A percentile compares a stretch with the other conserved stretches of the same genome.
Conservation (phyloP, 768 basidiomycete species). For the Amyloporia xantha region DNA sequence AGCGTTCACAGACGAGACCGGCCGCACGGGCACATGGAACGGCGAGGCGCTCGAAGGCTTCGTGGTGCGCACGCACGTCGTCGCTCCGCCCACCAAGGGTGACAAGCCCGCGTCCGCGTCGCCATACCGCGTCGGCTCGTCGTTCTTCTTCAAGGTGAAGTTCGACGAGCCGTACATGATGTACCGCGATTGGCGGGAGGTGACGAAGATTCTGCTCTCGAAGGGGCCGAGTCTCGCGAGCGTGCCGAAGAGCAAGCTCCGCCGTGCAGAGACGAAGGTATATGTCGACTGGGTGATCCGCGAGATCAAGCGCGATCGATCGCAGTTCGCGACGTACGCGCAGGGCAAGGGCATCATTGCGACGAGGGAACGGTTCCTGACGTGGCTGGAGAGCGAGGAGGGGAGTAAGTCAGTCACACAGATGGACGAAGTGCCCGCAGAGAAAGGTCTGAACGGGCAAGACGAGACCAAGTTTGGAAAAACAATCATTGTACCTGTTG, state of each 20-base stretch:
- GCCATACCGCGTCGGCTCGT: conserved; percentile 73
- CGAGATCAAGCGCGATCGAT: conserved; percentile 59
- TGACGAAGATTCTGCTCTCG: conserved; percentile 71
- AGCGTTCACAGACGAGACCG: conserved; percentile 63
- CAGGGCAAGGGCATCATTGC: conserved; percentile 82
- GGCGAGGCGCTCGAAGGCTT: conserved; percentile 90
- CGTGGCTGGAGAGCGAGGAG: conserved; percentile 51
- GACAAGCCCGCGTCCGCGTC: conserved; percentile 27
- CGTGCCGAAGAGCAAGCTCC: conserved; percentile 62
- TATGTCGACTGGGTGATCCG: conserved; percentile 82
- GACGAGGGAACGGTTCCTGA: conserved; percentile 72
- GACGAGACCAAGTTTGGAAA: conserved; percentile 44
- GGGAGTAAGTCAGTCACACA: conserved; percentile 26
- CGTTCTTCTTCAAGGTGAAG: conserved; percentile 99
- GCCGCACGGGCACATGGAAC: conserved; percentile 67
- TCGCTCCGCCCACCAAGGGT: conserved; percentile 33
- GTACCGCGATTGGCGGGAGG: conserved; percentile 96
- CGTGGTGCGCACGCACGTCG: conserved; percentile 77
- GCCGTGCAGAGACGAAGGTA: conserved; percentile 65
- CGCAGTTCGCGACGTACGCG: conserved; percentile 53
- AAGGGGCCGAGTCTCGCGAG: conserved; percentile 28
- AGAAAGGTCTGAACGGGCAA: conserved; percentile 15
- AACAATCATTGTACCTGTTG: conserved; percentile 82
- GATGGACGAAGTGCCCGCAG: conserved; percentile 26
- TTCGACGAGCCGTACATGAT: conserved; percentile 99